Conservation (phyloP, 352 stramenopile species). For the Peronospora farinosa region DNA sequence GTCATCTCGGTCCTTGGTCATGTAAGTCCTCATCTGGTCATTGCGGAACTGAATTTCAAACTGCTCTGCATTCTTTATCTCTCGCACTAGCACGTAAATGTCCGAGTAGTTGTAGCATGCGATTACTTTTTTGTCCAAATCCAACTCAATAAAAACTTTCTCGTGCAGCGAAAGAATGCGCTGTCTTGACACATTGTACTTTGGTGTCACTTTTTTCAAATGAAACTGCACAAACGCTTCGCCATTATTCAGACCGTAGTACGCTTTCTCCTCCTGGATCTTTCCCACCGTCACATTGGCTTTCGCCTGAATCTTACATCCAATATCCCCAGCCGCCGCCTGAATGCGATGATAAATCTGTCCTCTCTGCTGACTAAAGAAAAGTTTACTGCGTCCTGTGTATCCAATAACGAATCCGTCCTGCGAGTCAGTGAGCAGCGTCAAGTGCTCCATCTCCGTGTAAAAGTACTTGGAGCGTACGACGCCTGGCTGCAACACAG, state of each 20-base stretch:
- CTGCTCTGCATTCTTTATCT: conserved; percentile 32
- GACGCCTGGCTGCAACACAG: conserved; percentile 30
- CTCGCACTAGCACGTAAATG: conserved; percentile 66
- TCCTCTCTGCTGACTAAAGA: conserved; percentile 58
- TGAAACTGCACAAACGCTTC: conserved; percentile 67
- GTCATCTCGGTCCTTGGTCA: conserved; percentile 59
- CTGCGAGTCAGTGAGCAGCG: conserved; percentile 41
- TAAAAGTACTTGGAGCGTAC: conserved; percentile 75
- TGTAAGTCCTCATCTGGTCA: conserved; percentile 52
- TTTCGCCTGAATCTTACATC: conserved; percentile 41
- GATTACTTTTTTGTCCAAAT: conserved; percentile 43
- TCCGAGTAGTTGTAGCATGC: conserved; percentile 56
- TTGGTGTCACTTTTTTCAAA: conserved; percentile 61
- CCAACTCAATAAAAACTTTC: conserved; percentile 63
- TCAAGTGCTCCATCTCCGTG: conserved; percentile 74
- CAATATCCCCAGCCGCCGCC: conserved; percentile 47
- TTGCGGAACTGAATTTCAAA: conserved; percentile 78
- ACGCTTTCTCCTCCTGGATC: conserved; percentile 41
- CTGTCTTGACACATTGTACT: conserved; percentile 42
- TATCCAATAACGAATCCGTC: conserved; percentile 68
- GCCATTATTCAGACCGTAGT: conserved; percentile 41
- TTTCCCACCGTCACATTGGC: conserved; percentile 33
- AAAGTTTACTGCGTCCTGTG: conserved; percentile 53
- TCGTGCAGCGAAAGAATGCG: conserved; percentile 64
- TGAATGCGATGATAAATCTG: conserved; percentile 54